These are phyloP conservation scores for Sugiyamaella floridensis DNA, from an alignment of 805 yeast genomes.

Conservation along the genomic window DNA sequence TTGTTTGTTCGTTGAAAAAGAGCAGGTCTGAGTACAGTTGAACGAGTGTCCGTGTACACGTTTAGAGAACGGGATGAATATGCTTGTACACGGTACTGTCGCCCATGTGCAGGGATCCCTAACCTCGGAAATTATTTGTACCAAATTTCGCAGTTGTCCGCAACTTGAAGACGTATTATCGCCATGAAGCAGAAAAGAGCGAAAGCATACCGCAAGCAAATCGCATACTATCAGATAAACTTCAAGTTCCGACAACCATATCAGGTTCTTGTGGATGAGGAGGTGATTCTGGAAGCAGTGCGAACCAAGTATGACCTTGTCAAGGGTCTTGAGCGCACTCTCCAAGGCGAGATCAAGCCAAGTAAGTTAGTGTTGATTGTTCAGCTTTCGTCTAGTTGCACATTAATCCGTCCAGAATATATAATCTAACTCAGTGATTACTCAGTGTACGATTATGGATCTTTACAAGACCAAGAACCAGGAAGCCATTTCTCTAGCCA, in stretches of 20 bases:
- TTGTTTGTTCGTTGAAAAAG: not conserved
- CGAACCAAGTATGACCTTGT: constrained; percentile 66
- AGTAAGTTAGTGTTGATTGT: constrained; percentile 27
- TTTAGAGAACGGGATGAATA: not conserved
- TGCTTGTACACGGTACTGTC: not conserved
- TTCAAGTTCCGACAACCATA: constrained; percentile 93
- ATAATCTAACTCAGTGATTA: constrained; percentile 57
- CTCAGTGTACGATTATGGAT: constrained; percentile 91
- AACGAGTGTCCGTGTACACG: too few relatives aligned
- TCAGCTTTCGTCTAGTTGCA: not conserved
- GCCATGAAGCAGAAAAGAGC: constrained; percentile 94
- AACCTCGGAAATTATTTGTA: not conserved
- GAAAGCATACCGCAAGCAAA: constrained; percentile 86
- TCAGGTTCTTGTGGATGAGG: constrained; percentile 82
- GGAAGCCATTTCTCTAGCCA: constrained; percentile 73
- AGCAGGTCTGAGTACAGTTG: too few relatives aligned
- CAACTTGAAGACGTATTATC: not conserved
- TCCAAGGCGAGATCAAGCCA: constrained; percentile 80
- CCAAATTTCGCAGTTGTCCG: not conserved
- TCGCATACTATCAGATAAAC: constrained; percentile 74
- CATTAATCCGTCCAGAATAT: not conserved
- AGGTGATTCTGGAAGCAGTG: constrained; percentile 58
- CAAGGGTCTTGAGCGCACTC: constrained; percentile 72
- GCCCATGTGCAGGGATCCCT: not conserved
- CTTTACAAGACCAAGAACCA: constrained; percentile 67